phyloP scores from a whole-genome alignment of 352 stramenopile species.

The Pythium dissotocum region DNA sequence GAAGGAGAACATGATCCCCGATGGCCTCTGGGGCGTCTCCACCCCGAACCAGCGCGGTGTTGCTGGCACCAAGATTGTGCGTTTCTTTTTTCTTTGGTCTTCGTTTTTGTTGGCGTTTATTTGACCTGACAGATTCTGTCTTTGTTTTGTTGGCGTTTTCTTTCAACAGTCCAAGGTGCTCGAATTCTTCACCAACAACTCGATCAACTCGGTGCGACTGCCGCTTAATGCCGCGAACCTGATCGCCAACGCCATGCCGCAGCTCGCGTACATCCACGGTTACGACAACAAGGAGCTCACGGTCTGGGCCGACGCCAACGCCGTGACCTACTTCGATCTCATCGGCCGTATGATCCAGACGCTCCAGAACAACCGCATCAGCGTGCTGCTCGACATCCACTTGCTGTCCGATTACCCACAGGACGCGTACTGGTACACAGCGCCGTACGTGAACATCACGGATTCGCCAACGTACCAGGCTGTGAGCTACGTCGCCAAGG shows the following conservation, averaged over 20 bases:
- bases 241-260: slow-evolving; percentile 39
- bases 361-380: slow-evolving; percentile 50
- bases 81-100: slow-evolving; percentile 5
- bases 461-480: slow-evolving; percentile 49
- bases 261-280: slow-evolving; percentile 52
- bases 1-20: slow-evolving; percentile 67
- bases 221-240: slow-evolving; percentile 59
- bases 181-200: slow-evolving; percentile 54
- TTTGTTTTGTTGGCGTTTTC: slow-evolving; percentile 9
- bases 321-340: slow-evolving; percentile 59
- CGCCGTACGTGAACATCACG: slow-evolving; percentile 45
- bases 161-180: slow-evolving; percentile 39
- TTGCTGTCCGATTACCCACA: slow-evolving; percentile 47
- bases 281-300: slow-evolving; percentile 70
- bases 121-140: not conserved
- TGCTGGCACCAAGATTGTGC: slow-evolving; percentile 48
- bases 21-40: slow-evolving; percentile 49
- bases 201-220: slow-evolving; percentile 65
- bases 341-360: slow-evolving; percentile 55
- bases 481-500: slow-evolving; percentile 42
- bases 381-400: slow-evolving; percentile 64
- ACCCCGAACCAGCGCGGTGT: slow-evolving; percentile 37
- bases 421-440: slow-evolving; percentile 71
- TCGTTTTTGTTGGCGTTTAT: not conserved
- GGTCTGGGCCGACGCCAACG: slow-evolving; percentile 41